These are phyloP conservation scores for Petunia hybrid DNA, from an alignment of 305 asterid species.

Conservation along the genomic window DNA sequence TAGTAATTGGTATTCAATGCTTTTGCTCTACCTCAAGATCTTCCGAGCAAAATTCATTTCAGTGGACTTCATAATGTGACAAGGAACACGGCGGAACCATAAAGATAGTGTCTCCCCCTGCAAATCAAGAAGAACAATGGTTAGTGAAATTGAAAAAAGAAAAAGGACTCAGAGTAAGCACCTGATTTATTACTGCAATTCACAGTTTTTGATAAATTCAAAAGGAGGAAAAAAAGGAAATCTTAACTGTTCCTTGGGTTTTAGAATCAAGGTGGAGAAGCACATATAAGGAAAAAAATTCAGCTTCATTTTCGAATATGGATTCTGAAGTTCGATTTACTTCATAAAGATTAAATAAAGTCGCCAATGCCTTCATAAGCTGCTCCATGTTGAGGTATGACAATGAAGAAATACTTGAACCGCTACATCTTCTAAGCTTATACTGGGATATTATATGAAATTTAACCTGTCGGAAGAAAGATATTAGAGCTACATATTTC, in stretches of 20 bases:
- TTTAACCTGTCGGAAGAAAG: slow-evolving; percentile 64
- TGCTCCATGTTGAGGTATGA: slow-evolving; percentile 89
- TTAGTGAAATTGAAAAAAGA: slow-evolving; percentile 17
- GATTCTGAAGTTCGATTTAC: slow-evolving; percentile 60
- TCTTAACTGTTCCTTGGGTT: slow-evolving; percentile 55
- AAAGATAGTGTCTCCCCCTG: slow-evolving; percentile 81
- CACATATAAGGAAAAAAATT: slow-evolving; percentile 72
- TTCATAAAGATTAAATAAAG: slow-evolving; percentile 70
- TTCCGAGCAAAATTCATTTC: slow-evolving; percentile 83
- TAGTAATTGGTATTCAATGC: background rate
- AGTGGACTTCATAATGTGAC: slow-evolving; percentile 64
- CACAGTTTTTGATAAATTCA: slow-evolving; percentile 22
- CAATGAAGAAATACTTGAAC: slow-evolving; percentile 61
- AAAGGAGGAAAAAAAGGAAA: slow-evolving; percentile 24
- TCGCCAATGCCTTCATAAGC: slow-evolving; percentile 74
- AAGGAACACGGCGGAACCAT: slow-evolving; percentile 77
- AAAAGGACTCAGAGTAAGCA: background rate
- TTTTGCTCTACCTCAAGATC: slow-evolving; percentile 62
- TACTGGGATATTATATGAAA: slow-evolving; percentile 85
- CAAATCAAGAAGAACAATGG: slow-evolving; percentile 35
- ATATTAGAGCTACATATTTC: slow-evolving; percentile 12
- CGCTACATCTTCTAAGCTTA: slow-evolving; percentile 59
- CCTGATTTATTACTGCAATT: background rate
- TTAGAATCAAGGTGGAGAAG: slow-evolving; percentile 87
- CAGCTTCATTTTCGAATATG: slow-evolving; percentile 68